Conservation (phyloP, 129 eudicot genomes). For the Centrapalus pauciflorus region DNA sequence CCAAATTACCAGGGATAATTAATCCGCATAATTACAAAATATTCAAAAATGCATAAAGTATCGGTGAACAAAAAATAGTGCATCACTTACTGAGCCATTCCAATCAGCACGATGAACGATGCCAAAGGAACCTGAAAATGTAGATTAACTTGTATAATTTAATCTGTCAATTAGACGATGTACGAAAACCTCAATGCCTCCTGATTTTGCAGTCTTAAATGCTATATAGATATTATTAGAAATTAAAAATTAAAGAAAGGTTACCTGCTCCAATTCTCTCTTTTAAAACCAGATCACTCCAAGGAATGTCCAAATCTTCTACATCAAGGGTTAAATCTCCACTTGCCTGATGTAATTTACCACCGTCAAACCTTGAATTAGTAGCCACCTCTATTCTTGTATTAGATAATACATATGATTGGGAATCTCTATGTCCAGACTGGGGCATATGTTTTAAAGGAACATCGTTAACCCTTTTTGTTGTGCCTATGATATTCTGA, state of each 20-base stretch:
- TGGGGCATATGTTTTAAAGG: constrained; percentile 24
- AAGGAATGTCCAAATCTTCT: constrained; percentile 75
- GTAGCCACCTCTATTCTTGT: constrained; percentile 31
- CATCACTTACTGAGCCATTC: constrained; percentile 77
- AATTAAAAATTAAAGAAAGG: background rate
- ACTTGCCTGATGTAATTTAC: constrained; percentile 28
- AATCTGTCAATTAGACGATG: background rate
- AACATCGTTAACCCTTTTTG: constrained; percentile 25
- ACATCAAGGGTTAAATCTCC: constrained; percentile 42
- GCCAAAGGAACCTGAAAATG: constrained; percentile 88
- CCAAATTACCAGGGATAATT: too few relatives aligned
- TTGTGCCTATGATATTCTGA: constrained; percentile 30
- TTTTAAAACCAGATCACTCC: constrained; percentile 71
- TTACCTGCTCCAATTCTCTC: constrained; percentile 84
- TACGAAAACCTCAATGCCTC: background rate
- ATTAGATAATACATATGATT: constrained; percentile 28
- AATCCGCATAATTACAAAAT: too few relatives aligned
- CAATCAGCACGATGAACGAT: constrained; percentile 93
- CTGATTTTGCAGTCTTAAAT: background rate
- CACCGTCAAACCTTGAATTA: constrained; percentile 31
- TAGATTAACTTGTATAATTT: background rate
- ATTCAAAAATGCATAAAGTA: too few relatives aligned
- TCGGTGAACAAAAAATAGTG: background rate
- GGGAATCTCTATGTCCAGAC: constrained; percentile 30
- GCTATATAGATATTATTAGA: too few relatives aligned